These are phyloP conservation scores for Podospora pseudoanserina DNA, from an alignment of 495 filamentous ascomycete genomes.

Conservation along the genomic window DNA sequence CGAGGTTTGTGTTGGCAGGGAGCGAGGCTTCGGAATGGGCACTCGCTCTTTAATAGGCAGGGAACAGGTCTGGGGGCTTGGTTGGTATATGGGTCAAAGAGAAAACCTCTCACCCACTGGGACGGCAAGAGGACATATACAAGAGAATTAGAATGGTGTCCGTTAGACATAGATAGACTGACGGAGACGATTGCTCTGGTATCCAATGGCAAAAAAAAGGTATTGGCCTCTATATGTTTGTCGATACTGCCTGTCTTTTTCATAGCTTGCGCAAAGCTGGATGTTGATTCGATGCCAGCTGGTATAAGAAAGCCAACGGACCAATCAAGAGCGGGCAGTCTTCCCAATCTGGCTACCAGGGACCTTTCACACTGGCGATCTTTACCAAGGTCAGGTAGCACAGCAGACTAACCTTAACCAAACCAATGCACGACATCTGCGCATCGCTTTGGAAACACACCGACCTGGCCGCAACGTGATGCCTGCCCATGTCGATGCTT, in stretches of 20 bases:
- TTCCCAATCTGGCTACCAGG: conserved; percentile 25
- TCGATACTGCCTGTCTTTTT: not conserved
- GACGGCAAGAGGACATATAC: not conserved
- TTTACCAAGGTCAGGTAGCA: conserved; percentile 19
- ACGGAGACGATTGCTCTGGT: conserved; percentile 15
- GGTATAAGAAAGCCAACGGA: not conserved
- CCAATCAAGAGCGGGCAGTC: conserved; percentile 22
- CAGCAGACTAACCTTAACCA: conserved; percentile 11
- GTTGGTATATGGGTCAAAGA: not conserved
- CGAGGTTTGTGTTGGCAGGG: not conserved
- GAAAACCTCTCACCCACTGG: not conserved
- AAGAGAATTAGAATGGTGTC: conserved; percentile 22
- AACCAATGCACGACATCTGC: conserved; percentile 29
- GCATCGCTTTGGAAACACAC: conserved; percentile 14
- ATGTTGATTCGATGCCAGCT: not conserved
- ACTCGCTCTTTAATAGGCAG: not conserved
- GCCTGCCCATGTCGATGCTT: not conserved
- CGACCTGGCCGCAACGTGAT: conserved; percentile 9
- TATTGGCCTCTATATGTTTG: conserved; percentile 1
- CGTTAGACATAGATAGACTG: conserved; percentile 33
- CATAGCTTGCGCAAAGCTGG: no score
- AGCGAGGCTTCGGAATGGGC: not conserved
- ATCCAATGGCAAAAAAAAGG: conserved; percentile 5
- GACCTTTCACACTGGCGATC: conserved; percentile 9
- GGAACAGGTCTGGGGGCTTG: not conserved